Percentiles rank a stretch among this genome's conserved stretches.
Evolutionary conservation across 495 filamentous ascomycete species (phyloP).

Genomic region (Letharia columbiana): DNA sequence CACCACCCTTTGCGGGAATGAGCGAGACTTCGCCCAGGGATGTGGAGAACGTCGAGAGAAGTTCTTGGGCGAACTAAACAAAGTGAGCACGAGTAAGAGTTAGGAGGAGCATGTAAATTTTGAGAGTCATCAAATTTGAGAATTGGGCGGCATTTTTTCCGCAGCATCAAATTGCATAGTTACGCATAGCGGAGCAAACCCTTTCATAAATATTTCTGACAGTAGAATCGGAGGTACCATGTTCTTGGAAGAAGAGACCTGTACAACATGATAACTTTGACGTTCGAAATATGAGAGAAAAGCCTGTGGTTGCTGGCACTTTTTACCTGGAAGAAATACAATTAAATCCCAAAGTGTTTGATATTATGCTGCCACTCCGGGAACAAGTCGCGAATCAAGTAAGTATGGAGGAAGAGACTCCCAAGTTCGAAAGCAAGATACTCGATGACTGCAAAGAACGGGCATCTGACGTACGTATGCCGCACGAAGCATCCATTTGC

Average conservation of each 20-base stretch:
- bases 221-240: background rate
- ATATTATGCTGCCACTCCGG: background rate
- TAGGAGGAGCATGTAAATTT: background rate
- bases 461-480: conserved; percentile 53
- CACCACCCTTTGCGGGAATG: conserved; percentile 72
- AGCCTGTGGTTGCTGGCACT: background rate
- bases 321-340: background rate
- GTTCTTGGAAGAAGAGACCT: background rate
- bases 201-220: background rate
- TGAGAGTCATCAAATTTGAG: background rate
- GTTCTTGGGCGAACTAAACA: conserved; percentile 85
- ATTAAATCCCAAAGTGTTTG: background rate
- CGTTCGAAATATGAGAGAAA: background rate
- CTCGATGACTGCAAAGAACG: background rate
- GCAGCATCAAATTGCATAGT: background rate
- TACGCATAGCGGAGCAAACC: background rate
- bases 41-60: conserved; percentile 88
- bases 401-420: background rate
- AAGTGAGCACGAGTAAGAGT: background rate
- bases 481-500: conserved; percentile 85
- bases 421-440: background rate
- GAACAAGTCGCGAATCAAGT: background rate
- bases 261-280: background rate
- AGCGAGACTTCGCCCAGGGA: conserved; percentile 86
- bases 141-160: background rate